Evolutionary conservation across 495 filamentous ascomycete genomes (phyloP).

Genomic region (Lentithecium fluviatile): DNA sequence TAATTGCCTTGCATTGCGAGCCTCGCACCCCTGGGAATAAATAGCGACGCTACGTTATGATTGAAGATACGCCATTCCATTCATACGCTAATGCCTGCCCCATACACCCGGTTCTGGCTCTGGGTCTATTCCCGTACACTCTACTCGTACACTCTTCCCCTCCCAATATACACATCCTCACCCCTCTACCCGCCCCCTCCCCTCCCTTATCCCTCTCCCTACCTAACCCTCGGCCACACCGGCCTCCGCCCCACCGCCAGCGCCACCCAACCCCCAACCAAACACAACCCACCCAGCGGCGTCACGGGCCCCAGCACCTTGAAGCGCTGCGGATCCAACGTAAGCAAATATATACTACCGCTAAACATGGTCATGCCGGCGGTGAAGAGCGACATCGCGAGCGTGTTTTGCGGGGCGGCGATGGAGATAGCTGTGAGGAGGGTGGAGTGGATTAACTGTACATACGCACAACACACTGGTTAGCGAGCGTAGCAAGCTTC

Average conservation of each 20-base stretch:
- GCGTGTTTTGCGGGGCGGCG: conserved; percentile 46
- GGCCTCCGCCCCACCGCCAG: conserved; percentile 45
- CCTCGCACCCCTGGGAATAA: too few relatives aligned
- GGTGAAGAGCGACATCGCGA: conserved; percentile 43
- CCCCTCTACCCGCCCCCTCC: background rate
- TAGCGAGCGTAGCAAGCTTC: background rate
- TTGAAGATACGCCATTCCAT: too few relatives aligned
- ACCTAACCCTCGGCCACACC: conserved; percentile 2
- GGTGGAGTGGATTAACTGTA: conserved; percentile 58
- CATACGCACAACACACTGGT: too few relatives aligned
- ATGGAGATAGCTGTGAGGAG: conserved; percentile 54
- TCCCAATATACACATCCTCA: background rate
- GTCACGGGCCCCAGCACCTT: conserved; percentile 58
- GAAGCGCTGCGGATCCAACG: conserved; percentile 56
- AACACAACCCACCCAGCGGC: conserved; percentile 58
- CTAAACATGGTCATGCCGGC: conserved; percentile 56
- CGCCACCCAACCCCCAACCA: conserved; percentile 58
- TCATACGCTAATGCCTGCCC: too few relatives aligned
- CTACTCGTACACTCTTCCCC: too few relatives aligned
- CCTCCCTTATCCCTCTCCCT: background rate
- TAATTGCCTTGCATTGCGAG: too few relatives aligned
- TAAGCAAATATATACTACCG: conserved; percentile 59
- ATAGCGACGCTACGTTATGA: too few relatives aligned
- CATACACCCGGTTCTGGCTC: too few relatives aligned
- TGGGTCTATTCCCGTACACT: too few relatives aligned